Evolutionary conservation across 352 stramenopile genomes (phyloP).

Genomic region (Pythium chondricola): DNA sequence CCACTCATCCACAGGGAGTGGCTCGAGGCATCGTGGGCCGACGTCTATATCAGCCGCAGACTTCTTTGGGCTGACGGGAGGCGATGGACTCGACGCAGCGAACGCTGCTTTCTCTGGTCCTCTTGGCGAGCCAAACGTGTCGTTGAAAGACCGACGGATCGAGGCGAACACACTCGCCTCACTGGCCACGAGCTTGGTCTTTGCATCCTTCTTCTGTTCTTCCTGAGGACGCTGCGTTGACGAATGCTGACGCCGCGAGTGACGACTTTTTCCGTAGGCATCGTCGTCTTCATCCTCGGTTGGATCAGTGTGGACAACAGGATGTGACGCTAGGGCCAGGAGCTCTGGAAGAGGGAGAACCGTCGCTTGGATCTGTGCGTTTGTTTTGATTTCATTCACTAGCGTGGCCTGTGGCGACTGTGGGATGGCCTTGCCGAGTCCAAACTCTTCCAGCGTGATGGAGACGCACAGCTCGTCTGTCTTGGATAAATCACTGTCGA

Average conservation of each 20-base stretch:
- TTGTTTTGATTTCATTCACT: background rate
- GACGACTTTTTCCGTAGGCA: constrained; percentile 11
- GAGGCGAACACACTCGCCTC: constrained; percentile 19
- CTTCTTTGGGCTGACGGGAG: constrained; percentile 4
- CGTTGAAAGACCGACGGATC: constrained; percentile 18
- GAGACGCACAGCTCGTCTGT: constrained; percentile 5
- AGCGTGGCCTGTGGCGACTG: constrained; percentile 3
- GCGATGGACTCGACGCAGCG: background rate
- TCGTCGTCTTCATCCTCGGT: constrained; percentile 6
- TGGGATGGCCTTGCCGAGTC: constrained; percentile 25
- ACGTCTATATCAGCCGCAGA: background rate
- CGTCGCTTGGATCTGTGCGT: background rate
- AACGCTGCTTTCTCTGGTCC: constrained; percentile 1
- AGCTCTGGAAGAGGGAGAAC: constrained; percentile 13
- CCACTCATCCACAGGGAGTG: background rate
- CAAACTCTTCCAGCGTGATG: constrained; percentile 63
- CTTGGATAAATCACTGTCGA: background rate
- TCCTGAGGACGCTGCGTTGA: no score
- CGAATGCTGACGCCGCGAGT: no score
- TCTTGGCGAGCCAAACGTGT: constrained; percentile 17
- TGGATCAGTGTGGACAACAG: constrained; percentile 11
- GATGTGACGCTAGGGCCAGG: constrained; percentile 22
- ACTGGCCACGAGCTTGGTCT: no score
- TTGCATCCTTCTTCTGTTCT: constrained; percentile 16
- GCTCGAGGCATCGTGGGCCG: background rate